A percentile compares a stretch with the other conserved stretches of the same genome.
Conservation (phyloP, 2,329 filamentous ascomycete genomes). For the Xylariaceae sp. region DNA sequence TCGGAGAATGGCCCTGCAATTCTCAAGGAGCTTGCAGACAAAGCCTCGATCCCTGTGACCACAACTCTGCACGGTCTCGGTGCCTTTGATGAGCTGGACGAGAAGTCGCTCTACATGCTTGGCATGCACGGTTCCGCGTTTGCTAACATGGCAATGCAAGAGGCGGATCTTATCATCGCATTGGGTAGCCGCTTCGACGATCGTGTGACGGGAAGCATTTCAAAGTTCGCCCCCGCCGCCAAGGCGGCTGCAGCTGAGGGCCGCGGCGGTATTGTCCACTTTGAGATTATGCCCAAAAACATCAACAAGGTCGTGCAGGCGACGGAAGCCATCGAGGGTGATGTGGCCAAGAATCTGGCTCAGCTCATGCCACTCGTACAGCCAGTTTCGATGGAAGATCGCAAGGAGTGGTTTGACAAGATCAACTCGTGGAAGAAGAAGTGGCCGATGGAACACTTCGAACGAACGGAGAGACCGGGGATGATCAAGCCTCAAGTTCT, state of each 20-base stretch:
- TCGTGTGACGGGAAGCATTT: slow-evolving; percentile 75
- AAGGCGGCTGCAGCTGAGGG: slow-evolving; percentile 80
- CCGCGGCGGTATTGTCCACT: slow-evolving; percentile 94
- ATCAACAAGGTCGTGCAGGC: slow-evolving; percentile 99
- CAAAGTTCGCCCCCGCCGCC: slow-evolving; percentile 84
- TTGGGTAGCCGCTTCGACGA: slow-evolving; percentile 93
- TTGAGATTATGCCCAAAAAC: slow-evolving; percentile 99
- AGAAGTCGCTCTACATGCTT: slow-evolving; percentile 95
- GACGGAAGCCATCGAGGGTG: slow-evolving; percentile 90
- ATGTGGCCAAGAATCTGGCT: slow-evolving; percentile 6
- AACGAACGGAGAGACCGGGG: slow-evolving; percentile 59
- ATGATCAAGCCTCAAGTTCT: slow-evolving; percentile 96
- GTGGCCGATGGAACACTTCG: slow-evolving; percentile 79
- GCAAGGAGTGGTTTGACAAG: slow-evolving; percentile 82
- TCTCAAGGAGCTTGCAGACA: slow-evolving; percentile 7
- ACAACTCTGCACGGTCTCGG: slow-evolving; percentile 58
- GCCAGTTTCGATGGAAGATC: slow-evolving; percentile 47
- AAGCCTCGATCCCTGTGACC: slow-evolving; percentile 7
- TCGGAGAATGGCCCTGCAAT: slow-evolving; percentile 3
- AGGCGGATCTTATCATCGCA: slow-evolving; percentile 92
- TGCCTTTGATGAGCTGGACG: slow-evolving; percentile 85
- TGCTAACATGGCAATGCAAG: slow-evolving; percentile 97
- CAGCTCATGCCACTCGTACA: slow-evolving; percentile 6
- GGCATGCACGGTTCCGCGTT: slow-evolving; percentile 98
- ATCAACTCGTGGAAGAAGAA: slow-evolving; percentile 83